Evolutionary conservation across 2,329 filamentous ascomycete species (phyloP), one percentile per base, ranked within the genome.

Genomic region (Alternaria alternata): DNA sequence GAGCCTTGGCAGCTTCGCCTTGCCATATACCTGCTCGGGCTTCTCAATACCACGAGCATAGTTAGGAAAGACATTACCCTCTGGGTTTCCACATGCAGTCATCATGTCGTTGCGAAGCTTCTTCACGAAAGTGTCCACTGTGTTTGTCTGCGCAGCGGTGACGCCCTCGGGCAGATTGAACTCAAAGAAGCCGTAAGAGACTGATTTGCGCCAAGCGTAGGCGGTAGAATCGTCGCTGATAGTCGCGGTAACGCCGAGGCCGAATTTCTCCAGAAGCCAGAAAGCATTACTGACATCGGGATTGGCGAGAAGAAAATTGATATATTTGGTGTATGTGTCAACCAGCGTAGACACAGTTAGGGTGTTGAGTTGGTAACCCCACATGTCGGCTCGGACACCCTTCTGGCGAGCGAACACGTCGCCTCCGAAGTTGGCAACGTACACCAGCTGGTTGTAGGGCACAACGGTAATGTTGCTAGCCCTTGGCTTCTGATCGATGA

Each of bases 11-110:
- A 77, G 8, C 24, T 74, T 59, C 28, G 76, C 67, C 49, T 68
- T 68, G 7, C 75, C 76, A 55, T 78, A 79, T 8, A 74, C 48
- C 0, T 58, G 61, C 48, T 73, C 66, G 9, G 70, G 59, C 30
- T 59, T 59, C 36, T 75, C 74, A 30, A 63, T 62, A 4, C 68
- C 68, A 36, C 53, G 47, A 5, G 67, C 68, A 55, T 77, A 78
- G 53, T 78, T 78, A 8, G 75, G 66, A 46, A 77, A 78, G 0
- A 73, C 63, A 4, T 61, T 47, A 3, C 69, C 47, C 16, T 12
- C 41, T 2, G 52, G 32, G 22, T 59, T 56, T 20, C 41, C 32
- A 34, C 48, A 48, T 24, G 46, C 39, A 14, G 42, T 12, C 32
- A 46, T 14, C 22, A 54, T 14, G 1, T 47, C n/a, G 3, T 16